phyloP scores from a whole-genome alignment of 306 rosid species.

The Vigna reflexopilosa region DNA sequence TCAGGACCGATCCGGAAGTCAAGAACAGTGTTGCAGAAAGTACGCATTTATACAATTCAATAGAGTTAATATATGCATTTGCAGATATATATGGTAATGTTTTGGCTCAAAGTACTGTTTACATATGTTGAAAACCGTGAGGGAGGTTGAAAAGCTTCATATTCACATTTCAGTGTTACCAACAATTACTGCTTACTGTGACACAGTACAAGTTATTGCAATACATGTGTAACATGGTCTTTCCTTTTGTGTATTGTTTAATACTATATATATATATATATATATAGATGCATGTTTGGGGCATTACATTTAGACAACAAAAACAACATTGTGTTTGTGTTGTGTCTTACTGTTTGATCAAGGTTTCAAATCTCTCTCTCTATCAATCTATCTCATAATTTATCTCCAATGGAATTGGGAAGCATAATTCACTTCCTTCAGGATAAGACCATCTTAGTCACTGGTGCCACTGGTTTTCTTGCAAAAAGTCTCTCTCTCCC shows the following conservation, averaged over 20 bases:
- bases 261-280: background rate
- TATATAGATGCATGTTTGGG: background rate
- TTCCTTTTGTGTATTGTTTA: too few species aligned
- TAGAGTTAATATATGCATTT: too few species aligned
- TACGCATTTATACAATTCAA: too few species aligned
- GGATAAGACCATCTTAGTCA: constrained; percentile 63
- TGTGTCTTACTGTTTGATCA: background rate
- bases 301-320: background rate
- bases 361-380: background rate
- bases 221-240: background rate
- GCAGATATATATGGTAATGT: too few species aligned
- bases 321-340: background rate
- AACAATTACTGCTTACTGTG: background rate
- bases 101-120: too few species aligned
- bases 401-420: constrained; percentile 49
- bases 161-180: background rate
- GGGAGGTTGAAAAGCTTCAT: background rate
- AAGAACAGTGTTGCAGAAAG: too few species aligned
- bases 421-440: constrained; percentile 52
- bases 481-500: constrained; percentile 60
- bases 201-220: background rate
- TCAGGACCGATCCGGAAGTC: too few species aligned
- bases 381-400: background rate
- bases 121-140: too few species aligned
- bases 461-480: constrained; percentile 77